These are phyloP conservation scores for Erythrobasidium hasegawianum DNA, from an alignment of 1,284 basidiomycete species.

Conservation along the genomic window DNA sequence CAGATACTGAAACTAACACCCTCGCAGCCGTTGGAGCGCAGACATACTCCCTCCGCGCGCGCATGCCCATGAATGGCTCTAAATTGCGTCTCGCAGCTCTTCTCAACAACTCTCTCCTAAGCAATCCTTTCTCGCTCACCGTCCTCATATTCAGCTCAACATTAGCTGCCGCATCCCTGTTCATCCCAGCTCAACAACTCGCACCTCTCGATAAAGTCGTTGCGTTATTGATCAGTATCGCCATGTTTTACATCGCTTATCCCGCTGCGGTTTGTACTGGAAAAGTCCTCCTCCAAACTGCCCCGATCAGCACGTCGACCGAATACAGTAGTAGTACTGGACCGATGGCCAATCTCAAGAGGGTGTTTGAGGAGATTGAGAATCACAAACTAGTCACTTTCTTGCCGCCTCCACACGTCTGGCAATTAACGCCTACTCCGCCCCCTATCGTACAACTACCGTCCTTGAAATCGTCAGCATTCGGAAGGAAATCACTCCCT, in stretches of 20 bases:
- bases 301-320: conserved; percentile 54
- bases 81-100: conserved; percentile 14
- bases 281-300: conserved; percentile 77
- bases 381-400: conserved; percentile 71
- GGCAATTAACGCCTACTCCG: conserved; percentile 66
- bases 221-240: conserved; percentile 65
- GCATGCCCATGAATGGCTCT: conserved; percentile 8
- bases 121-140: conserved; percentile 54
- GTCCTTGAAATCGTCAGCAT: conserved; percentile 5
- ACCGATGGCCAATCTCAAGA: conserved; percentile 71
- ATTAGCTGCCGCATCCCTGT: conserved; percentile 25
- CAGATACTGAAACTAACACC: background rate
- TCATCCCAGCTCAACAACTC: conserved; percentile 44
- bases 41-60: conserved; percentile 28
- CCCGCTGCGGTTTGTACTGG: conserved; percentile 72
- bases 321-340: conserved; percentile 47
- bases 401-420: conserved; percentile 74
- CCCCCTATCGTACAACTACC: conserved; percentile 35
- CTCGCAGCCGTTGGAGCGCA: conserved; percentile 25
- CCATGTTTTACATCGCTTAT: conserved; percentile 77
- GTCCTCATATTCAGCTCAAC: conserved; percentile 47
- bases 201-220: conserved; percentile 64
- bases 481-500: conserved; percentile 28
- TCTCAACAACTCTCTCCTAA: conserved; percentile 39
- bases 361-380: conserved; percentile 77